Conservation (phyloP, 2,329 filamentous ascomycete species). For the Cryphonectria radicalis region DNA sequence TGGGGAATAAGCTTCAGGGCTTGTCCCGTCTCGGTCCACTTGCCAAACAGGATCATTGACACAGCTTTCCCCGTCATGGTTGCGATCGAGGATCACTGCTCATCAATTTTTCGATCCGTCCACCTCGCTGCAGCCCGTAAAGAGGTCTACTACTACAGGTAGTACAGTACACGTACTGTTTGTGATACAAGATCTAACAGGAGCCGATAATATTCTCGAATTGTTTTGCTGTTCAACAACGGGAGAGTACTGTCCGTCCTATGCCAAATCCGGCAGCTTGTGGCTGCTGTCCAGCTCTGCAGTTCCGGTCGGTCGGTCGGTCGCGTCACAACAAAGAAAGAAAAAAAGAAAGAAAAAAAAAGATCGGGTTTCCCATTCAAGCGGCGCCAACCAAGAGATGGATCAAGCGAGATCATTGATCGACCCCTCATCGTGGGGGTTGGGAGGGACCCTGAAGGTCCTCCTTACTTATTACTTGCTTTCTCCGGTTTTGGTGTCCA, state of each 20-base stretch:
- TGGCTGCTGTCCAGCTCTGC: background rate
- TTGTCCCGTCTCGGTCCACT: background rate
- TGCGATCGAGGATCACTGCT: background rate
- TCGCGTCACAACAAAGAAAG: no score
- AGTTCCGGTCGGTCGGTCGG: background rate
- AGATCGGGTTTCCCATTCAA: background rate
- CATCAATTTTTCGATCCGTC: background rate
- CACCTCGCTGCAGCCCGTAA: background rate
- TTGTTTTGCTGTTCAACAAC: no score
- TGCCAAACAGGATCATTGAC: background rate
- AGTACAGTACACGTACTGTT: background rate
- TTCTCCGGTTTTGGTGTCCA: background rate
- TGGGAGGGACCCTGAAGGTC: slow-evolving; percentile 1
- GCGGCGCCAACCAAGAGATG: background rate
- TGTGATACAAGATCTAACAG: background rate
- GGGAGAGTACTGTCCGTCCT: no score
- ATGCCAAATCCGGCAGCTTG: background rate
- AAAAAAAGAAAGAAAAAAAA: background rate
- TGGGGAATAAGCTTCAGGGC: slow-evolving; percentile 1
- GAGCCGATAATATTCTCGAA: background rate
- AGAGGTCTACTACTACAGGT: background rate
- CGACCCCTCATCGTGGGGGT: background rate
- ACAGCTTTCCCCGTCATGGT: background rate
- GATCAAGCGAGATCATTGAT: background rate
- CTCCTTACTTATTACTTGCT: no score